These are phyloP conservation scores for Venturia pyrina DNA, from an alignment of 2,329 filamentous ascomycete genomes.

Conservation along the genomic window DNA sequence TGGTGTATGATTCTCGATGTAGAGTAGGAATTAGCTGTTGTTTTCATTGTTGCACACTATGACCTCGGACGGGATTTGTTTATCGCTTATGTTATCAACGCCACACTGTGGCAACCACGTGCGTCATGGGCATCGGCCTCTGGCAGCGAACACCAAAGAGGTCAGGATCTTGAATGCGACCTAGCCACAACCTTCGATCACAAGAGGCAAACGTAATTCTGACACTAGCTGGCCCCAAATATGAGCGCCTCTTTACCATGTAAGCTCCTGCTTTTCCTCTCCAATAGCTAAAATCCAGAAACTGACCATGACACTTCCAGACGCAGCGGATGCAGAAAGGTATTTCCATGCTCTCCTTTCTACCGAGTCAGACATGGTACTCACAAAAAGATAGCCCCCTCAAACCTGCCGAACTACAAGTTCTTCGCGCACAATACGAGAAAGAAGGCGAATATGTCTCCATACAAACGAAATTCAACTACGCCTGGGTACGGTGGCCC, in stretches of 20 bases:
- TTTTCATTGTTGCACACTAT: background rate
- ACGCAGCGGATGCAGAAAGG: constrained; percentile 97
- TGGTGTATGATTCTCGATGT: background rate
- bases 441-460: constrained; percentile 96
- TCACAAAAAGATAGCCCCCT: constrained; percentile 52
- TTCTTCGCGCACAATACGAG: constrained; percentile 88
- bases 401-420: constrained; percentile 83
- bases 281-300: background rate
- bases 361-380: background rate
- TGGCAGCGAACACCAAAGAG: background rate
- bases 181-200: background rate
- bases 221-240: background rate
- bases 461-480: constrained; percentile 99
- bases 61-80: background rate
- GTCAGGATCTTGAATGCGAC: background rate
- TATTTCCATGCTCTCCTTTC: constrained; percentile 25
- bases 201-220: constrained; percentile 1
- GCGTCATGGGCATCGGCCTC: background rate
- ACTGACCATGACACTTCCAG: constrained; percentile 40
- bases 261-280: constrained; percentile 1
- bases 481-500: constrained; percentile 68
- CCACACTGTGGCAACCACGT: constrained; percentile 5
- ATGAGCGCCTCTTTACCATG: constrained; percentile 15
- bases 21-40: background rate
- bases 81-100: background rate